Evolutionary conservation across 1,284 basidiomycete species (phyloP), one percentile per base, ranked within the genome.

Genomic region (Polyporus tsugae): DNA sequence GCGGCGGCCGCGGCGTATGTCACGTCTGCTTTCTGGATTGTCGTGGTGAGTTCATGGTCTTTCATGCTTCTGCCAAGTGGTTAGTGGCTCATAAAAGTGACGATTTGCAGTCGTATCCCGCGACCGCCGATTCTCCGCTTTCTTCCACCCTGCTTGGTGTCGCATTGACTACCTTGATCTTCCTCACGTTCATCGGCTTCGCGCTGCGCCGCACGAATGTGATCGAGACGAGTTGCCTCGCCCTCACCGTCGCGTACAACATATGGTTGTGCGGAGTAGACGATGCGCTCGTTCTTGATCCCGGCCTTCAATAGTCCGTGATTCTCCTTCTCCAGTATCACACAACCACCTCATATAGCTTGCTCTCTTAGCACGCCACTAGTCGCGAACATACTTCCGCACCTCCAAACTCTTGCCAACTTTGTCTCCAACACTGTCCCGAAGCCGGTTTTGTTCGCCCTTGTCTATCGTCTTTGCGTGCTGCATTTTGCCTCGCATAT

Each of bases 161-260:
- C 15, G 91, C 92, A 13, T 75, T 90, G 68, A 91, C 91, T 0
- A 85, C 86, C 9, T 84, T 91, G 72, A 78, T 97, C 58, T 98
- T 98, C 82, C 86, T 98, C 46, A 95, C 94, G 2, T 86, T 95
- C 72, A 97, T 98, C 72, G 95, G 95, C 6, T 97, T 98, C 79
- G 89, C 89, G 13, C 80, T 96, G 69, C 88, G 95, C 65, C 87
- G 95, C 62, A 98, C 96, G 59, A 98, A 97, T 75, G 93, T 97
- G 53, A 92, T 98, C 68, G 96, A 99, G 79, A 96, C 96, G 2
- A 91, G 92, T 17, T 90, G 94, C 57, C 87, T 97, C 53, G 91
- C 95, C 3, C 84, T 96, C 55, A 95, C 96, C 78, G 87, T 97
- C 42, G 93, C 94, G 17, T 96, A 94, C 79, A 95, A 93, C 72